Evolutionary conservation across 257 asterid species (phyloP), one percentile per base, ranked within the genome.

Genomic region (Fraxinus americana): DNA sequence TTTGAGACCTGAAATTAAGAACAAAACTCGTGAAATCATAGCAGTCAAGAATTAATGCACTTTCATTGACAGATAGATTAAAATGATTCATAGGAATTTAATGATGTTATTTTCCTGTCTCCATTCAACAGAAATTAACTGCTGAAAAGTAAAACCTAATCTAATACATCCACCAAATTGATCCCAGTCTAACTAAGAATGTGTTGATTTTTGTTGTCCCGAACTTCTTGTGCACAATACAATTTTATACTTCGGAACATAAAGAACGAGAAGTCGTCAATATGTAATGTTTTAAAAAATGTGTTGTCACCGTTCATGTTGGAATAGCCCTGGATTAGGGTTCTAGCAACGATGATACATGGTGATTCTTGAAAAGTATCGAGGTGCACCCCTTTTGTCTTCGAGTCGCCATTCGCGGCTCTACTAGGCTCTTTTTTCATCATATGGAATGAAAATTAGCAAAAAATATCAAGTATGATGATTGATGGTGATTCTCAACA

Each of bases 1-100:
- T 96, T 96, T 48, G 99, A 93, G 9, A 96, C 99, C 99, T 96
- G 91, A 70, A 81, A 41, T 54, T 76, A 32, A 70, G 19, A 73
- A 48, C 13, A 71, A 74, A 43, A 54, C 21, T 41, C 34, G 65
- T 67, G 9, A 77, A 39, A 25, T 54, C 1, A 48, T 23, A 13
- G 5, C 23, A 19, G 5, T 67, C 52, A 25, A 73, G 75, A 43
- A 45, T 78, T 48, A 48, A 48, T 54, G 67, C 27, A 61, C 57
- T 69, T 29, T 25, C 71, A 67, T 38, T 39, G 68, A 32, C 14
- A 63, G 73, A 74, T 69, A 69, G 65, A 29, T 39, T 75, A 13
- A 67, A 27, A 27, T 67, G 3, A 38, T 21, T 66, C 9, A 52
- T 32, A 13, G 14, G 79, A 80, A 86, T 81, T 80, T 43, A 79